Conservation (phyloP, 192 early-diverging fungal species). For the Coemansia sp. region DNA sequence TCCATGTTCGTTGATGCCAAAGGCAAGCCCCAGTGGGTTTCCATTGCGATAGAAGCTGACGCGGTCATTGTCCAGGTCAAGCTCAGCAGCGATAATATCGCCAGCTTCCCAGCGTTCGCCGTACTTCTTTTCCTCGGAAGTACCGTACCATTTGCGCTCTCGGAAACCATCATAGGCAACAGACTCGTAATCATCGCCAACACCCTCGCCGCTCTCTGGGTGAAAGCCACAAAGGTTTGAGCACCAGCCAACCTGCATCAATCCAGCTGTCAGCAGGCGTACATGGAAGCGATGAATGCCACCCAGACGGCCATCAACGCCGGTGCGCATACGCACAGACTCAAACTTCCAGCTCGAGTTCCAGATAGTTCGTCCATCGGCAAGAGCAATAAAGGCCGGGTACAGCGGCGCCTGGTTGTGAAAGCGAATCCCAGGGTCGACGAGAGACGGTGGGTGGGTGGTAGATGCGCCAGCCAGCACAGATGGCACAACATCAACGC, state of each 20-base stretch:
- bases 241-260: conserved; percentile 53
- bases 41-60: conserved; percentile 45
- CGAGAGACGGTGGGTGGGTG: background rate
- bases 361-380: conserved; percentile 41
- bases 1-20: conserved; percentile 28
- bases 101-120: conserved; percentile 46
- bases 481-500: background rate
- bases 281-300: conserved; percentile 43
- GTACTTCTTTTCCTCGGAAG: conserved; percentile 28
- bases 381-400: conserved; percentile 28
- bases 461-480: conserved; percentile 6
- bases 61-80: conserved; percentile 41
- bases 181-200: conserved; percentile 49
- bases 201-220: conserved; percentile 49
- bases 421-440: conserved; percentile 7
- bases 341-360: conserved; percentile 48
- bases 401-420: conserved; percentile 32
- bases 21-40: conserved; percentile 38
- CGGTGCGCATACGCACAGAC: conserved; percentile 33
- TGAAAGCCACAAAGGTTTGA: conserved; percentile 39
- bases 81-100: conserved; percentile 35
- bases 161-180: conserved; percentile 45
- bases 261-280: conserved; percentile 33
- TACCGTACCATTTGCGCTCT: conserved; percentile 41
- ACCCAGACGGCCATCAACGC: conserved; percentile 36